phyloP scores from a whole-genome alignment of 2,329 filamentous ascomycete genomes.

The Rhynchosporium agropyri region DNA sequence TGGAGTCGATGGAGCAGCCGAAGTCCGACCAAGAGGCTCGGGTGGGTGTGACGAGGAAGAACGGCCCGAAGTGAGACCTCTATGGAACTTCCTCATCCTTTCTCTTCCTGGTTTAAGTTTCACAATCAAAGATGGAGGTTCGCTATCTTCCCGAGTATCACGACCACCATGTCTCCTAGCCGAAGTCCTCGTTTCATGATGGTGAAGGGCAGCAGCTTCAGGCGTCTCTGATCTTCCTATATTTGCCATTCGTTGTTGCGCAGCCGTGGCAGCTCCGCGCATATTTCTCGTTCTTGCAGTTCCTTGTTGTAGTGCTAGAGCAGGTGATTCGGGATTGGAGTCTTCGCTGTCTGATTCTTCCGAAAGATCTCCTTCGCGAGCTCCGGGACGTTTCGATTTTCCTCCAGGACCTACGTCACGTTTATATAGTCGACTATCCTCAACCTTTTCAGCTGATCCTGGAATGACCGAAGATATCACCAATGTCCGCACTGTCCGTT shows the following conservation, averaged over 20 bases:
- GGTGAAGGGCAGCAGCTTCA: conserved; percentile 69
- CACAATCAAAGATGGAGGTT: conserved; percentile 66
- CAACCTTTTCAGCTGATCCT: conserved; percentile 76
- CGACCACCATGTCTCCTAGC: conserved; percentile 61
- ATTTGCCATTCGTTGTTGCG: conserved; percentile 84
- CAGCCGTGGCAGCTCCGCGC: conserved; percentile 83
- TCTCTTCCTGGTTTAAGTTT: conserved; percentile 74
- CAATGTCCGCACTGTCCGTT: conserved; percentile 88
- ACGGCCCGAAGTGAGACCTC: conserved; percentile 51
- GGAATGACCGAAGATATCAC: conserved; percentile 92
- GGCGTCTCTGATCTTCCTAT: conserved; percentile 86
- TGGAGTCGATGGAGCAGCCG: conserved; percentile 44
- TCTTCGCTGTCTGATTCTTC: conserved; percentile 94
- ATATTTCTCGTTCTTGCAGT: conserved; percentile 86
- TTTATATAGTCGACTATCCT: conserved; percentile 88
- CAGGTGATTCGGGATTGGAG: conserved; percentile 83
- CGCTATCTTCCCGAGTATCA: conserved; percentile 76
- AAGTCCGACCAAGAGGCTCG: conserved; percentile 47
- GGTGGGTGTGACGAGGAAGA: conserved; percentile 46
- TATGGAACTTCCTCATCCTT: conserved; percentile 68
- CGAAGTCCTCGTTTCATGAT: conserved; percentile 73
- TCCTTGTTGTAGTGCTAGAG: conserved; percentile 67
- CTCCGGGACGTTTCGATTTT: conserved; percentile 54
- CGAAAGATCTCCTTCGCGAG: conserved; percentile 64
- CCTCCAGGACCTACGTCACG: conserved; percentile 63